Evolutionary conservation across 2,329 filamentous ascomycete species (phyloP), one percentile per base, ranked within the genome.

Genomic region (Colletotrichum limetticola): DNA sequence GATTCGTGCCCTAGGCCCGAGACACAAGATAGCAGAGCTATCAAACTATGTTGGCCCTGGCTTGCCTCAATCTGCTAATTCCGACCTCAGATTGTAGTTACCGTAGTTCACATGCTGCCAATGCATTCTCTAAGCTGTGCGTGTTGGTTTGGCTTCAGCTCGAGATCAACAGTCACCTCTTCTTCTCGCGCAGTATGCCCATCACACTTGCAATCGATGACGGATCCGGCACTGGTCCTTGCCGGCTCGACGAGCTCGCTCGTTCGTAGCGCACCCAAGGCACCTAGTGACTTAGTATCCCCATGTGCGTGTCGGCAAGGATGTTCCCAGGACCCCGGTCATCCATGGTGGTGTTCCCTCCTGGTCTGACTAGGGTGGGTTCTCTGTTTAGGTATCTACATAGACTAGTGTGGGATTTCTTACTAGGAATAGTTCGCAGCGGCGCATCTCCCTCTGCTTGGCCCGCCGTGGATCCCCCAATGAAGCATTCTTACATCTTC

Each of bases 361-460:
- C 52, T 26, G 11, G 52, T 55, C 55, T 57, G 42, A 49, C 42
- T 49, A 28, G 35, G 42, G 55, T 66, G 49, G 66, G 56, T 28
- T 57, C 53, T 56, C 66, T 49, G 49, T 65, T 19, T 28, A 30
- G 52, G 52, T 56, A 70, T 61, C 60, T 70, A 35, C 55, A 52
- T 66, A 56, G 61, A 30, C 71, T 73, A 71, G 71, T 71, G 71
- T 57, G 66, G 61, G 55, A 60, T 64, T 73, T 64, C 53, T 66
- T 22, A 55, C 71, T 64, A 73, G 71, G 66, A 73, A 71, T 71
- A 73, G 66, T 49, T 66, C 70, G 46, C 46, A 58, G 65, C 66
- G 35, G 46, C 71, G 66, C 66, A 71, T 63, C 66, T 58, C 55
- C 28, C 55, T 70, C 42, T 69, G 42, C 58, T 68, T 59, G 55